Conservation (phyloP, 2,329 filamentous ascomycete genomes). For the Gaeumannomyces tritici region DNA sequence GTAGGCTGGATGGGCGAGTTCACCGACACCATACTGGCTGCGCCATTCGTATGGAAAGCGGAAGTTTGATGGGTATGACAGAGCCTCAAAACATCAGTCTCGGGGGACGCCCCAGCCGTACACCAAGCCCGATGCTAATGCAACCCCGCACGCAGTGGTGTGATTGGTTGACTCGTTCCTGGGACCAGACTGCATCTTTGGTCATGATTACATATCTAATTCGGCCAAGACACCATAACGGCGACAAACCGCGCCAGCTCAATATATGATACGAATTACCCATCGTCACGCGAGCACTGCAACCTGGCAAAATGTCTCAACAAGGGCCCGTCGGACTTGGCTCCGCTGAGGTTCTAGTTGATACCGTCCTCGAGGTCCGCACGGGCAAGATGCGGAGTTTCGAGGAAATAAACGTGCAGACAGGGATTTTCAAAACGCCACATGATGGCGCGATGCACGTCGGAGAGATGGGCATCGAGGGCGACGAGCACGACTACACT, state of each 20-base stretch:
- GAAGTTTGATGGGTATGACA: background rate
- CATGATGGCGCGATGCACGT: constrained; percentile 35
- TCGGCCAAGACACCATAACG: background rate
- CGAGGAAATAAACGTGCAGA: constrained; percentile 37
- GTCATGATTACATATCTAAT: no score
- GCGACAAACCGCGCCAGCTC: no score
- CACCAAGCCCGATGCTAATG: background rate
- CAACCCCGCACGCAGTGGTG: background rate
- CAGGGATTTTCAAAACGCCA: constrained; percentile 46
- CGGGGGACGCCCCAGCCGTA: background rate
- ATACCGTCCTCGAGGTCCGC: constrained; percentile 46
- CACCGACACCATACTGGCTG: background rate
- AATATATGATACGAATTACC: no score
- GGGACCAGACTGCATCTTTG: no score
- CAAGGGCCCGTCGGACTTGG: constrained; percentile 21
- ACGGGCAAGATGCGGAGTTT: constrained; percentile 46
- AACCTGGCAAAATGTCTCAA: background rate
- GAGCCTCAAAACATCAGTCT: background rate
- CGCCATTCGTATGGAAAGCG: background rate
- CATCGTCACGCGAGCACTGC: no score
- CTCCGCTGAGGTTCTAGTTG: constrained; percentile 24
- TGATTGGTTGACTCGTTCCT: background rate
- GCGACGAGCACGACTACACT: constrained; percentile 51
- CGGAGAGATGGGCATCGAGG: constrained; percentile 38
- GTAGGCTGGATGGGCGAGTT: background rate